These are phyloP conservation scores for Mycena galopus DNA, from an alignment of 768 basidiomycete species.

Conservation along the genomic window DNA sequence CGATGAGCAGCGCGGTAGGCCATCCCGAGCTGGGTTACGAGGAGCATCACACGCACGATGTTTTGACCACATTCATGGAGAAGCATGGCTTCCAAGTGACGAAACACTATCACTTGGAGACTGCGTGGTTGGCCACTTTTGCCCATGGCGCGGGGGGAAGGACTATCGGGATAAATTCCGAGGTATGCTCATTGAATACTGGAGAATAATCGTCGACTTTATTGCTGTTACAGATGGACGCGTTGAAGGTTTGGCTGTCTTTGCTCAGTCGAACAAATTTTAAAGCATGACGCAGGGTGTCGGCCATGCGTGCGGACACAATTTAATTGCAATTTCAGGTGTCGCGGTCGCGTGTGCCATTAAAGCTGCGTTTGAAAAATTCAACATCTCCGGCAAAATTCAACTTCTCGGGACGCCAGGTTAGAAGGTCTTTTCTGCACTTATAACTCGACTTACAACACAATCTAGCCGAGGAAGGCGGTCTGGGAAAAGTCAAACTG, in stretches of 20 bases:
- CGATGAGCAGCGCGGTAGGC: constrained; percentile 53
- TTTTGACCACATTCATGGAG: constrained; percentile 74
- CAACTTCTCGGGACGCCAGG: constrained; percentile 85
- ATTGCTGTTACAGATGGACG: constrained; percentile 65
- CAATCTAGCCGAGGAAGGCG: constrained; percentile 84
- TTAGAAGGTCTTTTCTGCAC: constrained; percentile 39
- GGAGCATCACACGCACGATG: constrained; percentile 82
- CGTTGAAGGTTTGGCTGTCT: constrained; percentile 52
- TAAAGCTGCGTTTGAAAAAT: constrained; percentile 71
- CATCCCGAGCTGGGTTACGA: constrained; percentile 79
- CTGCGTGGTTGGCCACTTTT: constrained; percentile 83
- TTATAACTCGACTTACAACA: background rate
- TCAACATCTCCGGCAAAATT: constrained; percentile 76
- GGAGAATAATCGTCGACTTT: constrained; percentile 4
- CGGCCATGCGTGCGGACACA: constrained; percentile 87
- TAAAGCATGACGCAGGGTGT: constrained; percentile 51
- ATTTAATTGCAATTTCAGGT: constrained; percentile 83
- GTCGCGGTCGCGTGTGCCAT: constrained; percentile 80
- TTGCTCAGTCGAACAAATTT: background rate
- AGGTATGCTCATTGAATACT: constrained; percentile 57
- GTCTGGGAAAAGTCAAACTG: constrained; percentile 78
- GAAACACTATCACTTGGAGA: constrained; percentile 71
- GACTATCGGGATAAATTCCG: constrained; percentile 84
- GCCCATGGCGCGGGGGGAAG: constrained; percentile 75
- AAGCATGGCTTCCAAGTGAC: constrained; percentile 75